A percentile compares a stretch with the other conserved stretches of the same genome.
These are phyloP conservation scores for Phytopythium chamaehyphon DNA, from an alignment of 352 stramenopile species.

Conservation along the genomic window DNA sequence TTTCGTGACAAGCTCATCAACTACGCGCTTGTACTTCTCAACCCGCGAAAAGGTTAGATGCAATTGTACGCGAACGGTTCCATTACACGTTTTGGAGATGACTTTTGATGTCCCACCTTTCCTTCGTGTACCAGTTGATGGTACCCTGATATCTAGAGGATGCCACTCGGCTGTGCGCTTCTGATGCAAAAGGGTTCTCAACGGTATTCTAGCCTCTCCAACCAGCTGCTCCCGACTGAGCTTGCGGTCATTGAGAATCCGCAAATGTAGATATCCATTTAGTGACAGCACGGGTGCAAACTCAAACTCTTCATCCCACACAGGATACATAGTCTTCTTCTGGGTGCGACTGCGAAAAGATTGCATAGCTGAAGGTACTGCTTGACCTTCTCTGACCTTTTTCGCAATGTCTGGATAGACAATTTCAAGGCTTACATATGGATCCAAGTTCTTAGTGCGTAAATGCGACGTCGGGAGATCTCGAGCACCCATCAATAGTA, in stretches of 20 bases:
- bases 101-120: not conserved
- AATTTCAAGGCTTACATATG: conserved; percentile 62
- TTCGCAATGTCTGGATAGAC: conserved; percentile 40
- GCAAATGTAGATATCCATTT: conserved; percentile 57
- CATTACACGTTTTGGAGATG: conserved; percentile 28
- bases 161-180: conserved; percentile 63
- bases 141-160: conserved; percentile 28
- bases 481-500: conserved; percentile 41
- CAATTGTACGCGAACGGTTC: conserved; percentile 48
- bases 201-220: conserved; percentile 57
- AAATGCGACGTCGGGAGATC: conserved; percentile 61
- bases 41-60: conserved; percentile 60
- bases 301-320: conserved; percentile 80
- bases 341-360: conserved; percentile 56
- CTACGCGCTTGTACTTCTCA: conserved; percentile 47
- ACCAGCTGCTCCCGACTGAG: conserved; percentile 63
- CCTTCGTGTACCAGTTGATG: conserved; percentile 1
- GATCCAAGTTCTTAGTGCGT: conserved; percentile 66
- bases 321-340: conserved; percentile 71
- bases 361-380: conserved; percentile 8
- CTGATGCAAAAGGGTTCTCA: conserved; percentile 59
- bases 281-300: conserved; percentile 57
- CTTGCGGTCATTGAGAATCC: conserved; percentile 67
- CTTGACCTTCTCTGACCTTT: not conserved
- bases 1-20: conserved; percentile 60